Conservation (phyloP, 2,329 filamentous ascomycete species). For the Xylaria sp. region DNA sequence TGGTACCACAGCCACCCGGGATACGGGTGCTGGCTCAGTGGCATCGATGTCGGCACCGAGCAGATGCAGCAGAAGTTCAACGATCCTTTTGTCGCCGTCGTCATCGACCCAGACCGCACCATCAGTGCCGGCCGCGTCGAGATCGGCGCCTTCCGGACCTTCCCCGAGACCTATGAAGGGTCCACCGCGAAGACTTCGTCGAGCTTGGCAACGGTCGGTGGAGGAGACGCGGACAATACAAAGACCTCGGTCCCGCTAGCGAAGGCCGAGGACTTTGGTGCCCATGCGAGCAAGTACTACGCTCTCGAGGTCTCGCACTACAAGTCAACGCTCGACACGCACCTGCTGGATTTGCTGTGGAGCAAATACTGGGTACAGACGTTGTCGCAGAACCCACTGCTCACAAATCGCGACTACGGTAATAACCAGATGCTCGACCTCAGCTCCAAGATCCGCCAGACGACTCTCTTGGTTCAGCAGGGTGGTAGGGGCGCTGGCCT, state of each 20-base stretch:
- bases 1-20: conserved; percentile 99
- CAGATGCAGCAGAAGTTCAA: conserved; percentile 84
- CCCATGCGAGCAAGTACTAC: conserved; percentile 91
- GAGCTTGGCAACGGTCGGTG: conserved; percentile 36
- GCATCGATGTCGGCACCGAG: conserved; percentile 94
- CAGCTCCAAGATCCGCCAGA: conserved; percentile 81
- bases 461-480: conserved; percentile 57
- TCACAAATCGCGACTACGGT: conserved; percentile 92
- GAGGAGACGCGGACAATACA: conserved; percentile 54
- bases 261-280: conserved; percentile 96
- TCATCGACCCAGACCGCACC: conserved; percentile 95
- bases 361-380: conserved; percentile 99
- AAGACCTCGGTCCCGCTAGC: conserved; percentile 80
- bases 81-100: conserved; percentile 94
- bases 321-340: conserved; percentile 90
- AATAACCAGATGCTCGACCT: conserved; percentile 93
- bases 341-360: conserved; percentile 90
- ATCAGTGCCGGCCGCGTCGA: conserved; percentile 96
- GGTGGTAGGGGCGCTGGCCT: conserved; percentile 45
- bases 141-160: conserved; percentile 96
- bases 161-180: conserved; percentile 76
- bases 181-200: conserved; percentile 44
- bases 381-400: conserved; percentile 87
- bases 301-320: conserved; percentile 90
- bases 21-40: conserved; percentile 97